phyloP scores from a whole-genome alignment of 208 protist species.

The Wallacemonas sp. region DNA sequence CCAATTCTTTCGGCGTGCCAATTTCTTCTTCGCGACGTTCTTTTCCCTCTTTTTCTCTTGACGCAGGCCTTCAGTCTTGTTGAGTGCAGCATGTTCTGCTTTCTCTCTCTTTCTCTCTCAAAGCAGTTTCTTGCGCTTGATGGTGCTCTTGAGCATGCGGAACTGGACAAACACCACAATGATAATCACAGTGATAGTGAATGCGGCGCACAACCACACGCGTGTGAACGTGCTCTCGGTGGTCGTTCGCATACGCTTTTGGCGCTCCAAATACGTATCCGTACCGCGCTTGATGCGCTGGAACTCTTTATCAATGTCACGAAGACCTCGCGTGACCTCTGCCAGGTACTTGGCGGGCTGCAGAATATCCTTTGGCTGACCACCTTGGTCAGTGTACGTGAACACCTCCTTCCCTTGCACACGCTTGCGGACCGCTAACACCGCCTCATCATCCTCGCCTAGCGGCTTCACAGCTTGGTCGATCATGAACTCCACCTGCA shows the following conservation, averaged over 20 bases:
- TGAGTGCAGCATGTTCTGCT: too few species aligned
- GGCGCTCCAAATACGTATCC: slow-evolving; percentile 5
- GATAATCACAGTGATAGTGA: slow-evolving; percentile 42
- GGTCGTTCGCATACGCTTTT: slow-evolving; percentile 60
- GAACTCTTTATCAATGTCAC: slow-evolving; percentile 14
- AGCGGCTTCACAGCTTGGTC: slow-evolving; percentile 16
- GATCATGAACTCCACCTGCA: slow-evolving; percentile 23
- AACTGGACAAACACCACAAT: slow-evolving; percentile 66
- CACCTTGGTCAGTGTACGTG: slow-evolving; percentile 57
- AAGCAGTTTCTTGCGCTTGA: slow-evolving; percentile 65
- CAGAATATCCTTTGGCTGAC: slow-evolving; percentile 63
- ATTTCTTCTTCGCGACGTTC: too few species aligned
- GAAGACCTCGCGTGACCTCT: slow-evolving; percentile 27
- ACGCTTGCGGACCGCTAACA: slow-evolving; percentile 28
- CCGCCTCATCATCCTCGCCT: slow-evolving; percentile 10
- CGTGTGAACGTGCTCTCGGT: slow-evolving; percentile 80
- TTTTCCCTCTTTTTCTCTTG: too few species aligned
- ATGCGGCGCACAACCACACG: slow-evolving; percentile 62
- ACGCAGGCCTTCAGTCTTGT: too few species aligned
- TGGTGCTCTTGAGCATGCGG: slow-evolving; percentile 58
- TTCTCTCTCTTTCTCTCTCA: slow-evolving; percentile 7
- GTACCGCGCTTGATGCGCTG: slow-evolving; percentile 12
- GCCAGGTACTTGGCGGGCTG: slow-evolving; percentile 56
- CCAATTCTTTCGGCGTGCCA: too few species aligned
- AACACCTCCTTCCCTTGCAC: slow-evolving; percentile 68